Evolutionary conservation across 139 green algal genomes (phyloP), one percentile per base, ranked within the genome.

Genomic region (Monoraphidium neglectum): DNA sequence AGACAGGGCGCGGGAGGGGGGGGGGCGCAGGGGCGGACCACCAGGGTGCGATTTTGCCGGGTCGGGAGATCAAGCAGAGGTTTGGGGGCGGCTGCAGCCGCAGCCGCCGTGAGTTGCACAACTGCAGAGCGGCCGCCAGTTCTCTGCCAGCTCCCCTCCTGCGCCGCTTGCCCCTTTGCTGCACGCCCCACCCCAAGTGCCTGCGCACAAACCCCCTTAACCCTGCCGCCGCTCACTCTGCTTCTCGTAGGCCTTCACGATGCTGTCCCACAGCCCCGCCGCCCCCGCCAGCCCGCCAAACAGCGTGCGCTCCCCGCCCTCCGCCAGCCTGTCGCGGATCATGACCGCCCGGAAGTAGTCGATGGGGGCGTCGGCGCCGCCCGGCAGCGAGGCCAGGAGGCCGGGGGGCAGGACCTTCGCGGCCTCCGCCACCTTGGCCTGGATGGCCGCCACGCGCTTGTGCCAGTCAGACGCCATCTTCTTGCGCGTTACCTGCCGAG

Each of bases 391-490:
- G n/a, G 32, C 59, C n/a, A 89, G 62, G 37, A 88, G 53, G 2
- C 61, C 78, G n/a, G 74, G 33, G 3, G 87, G 91, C 49, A 94
- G 68, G 18, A 84, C 72, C 26, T 86, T 84, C 16, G 79, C 26
- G 0, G 81, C 84, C 38, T 90, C 84, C 0, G 49, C 68, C 0
- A 80, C 75, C 59, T 92, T 92, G 16, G 82, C 72, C 60, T 93
- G 85, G 57, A 96, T 90, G 1, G 82, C 87, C 33, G 87, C 67
- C 28, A 95, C 43, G 3, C 86, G 82, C 66, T 91, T 91, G 57
- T 81, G 83, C 91, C 90, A 97, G 72, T 95, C 92, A 4, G 73
- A 54, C 1, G 89, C 71, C 33, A 97, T 77, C 74, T 93, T 90
- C 74, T 91, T 86, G 2, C 90, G 75, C 35, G 84, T 80, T 1